A percentile compares a stretch with the other conserved stretches of the same genome.
phyloP scores from a whole-genome alignment of 2,329 filamentous ascomycete species.

The Alternaria incomplexa region DNA sequence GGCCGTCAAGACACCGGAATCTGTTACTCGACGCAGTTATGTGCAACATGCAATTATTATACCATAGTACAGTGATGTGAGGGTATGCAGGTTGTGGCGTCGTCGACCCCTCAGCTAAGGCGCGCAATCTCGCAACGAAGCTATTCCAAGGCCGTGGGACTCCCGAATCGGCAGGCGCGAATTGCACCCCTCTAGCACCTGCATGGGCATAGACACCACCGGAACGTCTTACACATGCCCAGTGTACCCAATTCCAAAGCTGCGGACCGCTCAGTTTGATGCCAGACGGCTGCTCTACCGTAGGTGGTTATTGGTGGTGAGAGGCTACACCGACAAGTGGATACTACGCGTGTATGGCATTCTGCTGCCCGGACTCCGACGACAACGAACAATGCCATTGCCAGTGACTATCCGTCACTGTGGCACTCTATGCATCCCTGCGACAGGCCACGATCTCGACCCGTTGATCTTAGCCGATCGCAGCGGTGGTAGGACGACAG shows the following conservation, averaged over 20 bases:
- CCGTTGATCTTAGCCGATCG: conserved; percentile 20
- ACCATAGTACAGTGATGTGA: not conserved
- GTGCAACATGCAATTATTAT: not conserved
- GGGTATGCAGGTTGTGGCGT: conserved; percentile 10
- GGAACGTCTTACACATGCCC: not conserved
- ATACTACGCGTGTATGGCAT: conserved; percentile 1
- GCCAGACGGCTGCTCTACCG: conserved; percentile 12
- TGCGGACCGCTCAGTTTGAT: conserved; percentile 7
- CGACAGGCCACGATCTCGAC: conserved; percentile 21
- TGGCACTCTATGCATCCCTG: conserved; percentile 4
- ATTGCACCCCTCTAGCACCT: conserved; percentile 21
- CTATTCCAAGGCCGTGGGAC: conserved; percentile 8
- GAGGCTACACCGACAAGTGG: conserved; percentile 1
- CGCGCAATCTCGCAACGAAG: conserved; percentile 6
- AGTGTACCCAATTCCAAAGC: conserved; percentile 1
- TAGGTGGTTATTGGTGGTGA: conserved; percentile 9
- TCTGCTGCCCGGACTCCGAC: conserved; percentile 5
- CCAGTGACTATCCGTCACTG: not conserved
- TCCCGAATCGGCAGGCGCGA: conserved; percentile 24
- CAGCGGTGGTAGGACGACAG: conserved; percentile 12
- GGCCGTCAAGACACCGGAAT: not conserved
- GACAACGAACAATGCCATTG: conserved; percentile 3
- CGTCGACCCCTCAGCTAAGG: conserved; percentile 6
- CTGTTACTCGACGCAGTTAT: not conserved
- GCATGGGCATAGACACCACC: conserved; percentile 12